A percentile compares a stretch with the other conserved stretches of the same genome.
These are phyloP conservation scores for Geotrichum australiense DNA, from an alignment of 1,139 yeast species.

Conservation along the genomic window DNA sequence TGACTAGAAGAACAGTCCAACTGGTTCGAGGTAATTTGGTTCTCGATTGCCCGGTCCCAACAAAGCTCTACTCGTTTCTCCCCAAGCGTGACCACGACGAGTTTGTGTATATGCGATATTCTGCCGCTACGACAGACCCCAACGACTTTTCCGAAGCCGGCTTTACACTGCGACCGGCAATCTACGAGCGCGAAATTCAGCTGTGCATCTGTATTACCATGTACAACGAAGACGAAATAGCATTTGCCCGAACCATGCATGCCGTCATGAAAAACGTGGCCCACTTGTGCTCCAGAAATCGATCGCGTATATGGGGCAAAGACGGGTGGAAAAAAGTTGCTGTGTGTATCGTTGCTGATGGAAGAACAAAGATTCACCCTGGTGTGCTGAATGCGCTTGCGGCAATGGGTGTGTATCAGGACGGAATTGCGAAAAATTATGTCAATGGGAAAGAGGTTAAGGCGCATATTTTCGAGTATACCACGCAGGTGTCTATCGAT, in stretches of 20 bases:
- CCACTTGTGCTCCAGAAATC: slow-evolving; percentile 71
- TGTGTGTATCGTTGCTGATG: slow-evolving; percentile 85
- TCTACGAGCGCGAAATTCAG: slow-evolving; percentile 82
- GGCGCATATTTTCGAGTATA: slow-evolving; percentile 90
- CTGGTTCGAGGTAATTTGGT: slow-evolving; percentile 74
- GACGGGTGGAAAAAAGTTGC: slow-evolving; percentile 96
- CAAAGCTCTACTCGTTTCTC: slow-evolving; percentile 68
- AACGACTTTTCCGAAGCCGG: slow-evolving; percentile 76
- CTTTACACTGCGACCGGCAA: slow-evolving; percentile 76
- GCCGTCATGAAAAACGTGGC: slow-evolving; percentile 89
- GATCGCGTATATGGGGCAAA: slow-evolving; percentile 85
- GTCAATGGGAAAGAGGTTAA: slow-evolving; percentile 86
- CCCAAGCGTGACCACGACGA: slow-evolving; percentile 86
- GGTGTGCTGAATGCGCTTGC: slow-evolving; percentile 80
- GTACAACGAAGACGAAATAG: slow-evolving; percentile 89
- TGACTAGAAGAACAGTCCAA: slow-evolving; percentile 54
- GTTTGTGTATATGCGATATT: slow-evolving; percentile 87
- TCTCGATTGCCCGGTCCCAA: slow-evolving; percentile 88
- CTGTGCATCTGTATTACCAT: slow-evolving; percentile 84
- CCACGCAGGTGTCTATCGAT: slow-evolving; percentile 83
- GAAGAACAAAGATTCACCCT: slow-evolving; percentile 77
- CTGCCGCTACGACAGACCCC: slow-evolving; percentile 89
- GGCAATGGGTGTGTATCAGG: slow-evolving; percentile 94
- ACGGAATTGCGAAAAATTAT: slow-evolving; percentile 87
- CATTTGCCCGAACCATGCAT: slow-evolving; percentile 88